Conservation (phyloP, 257 asterid genomes). For the Henckelia pumila region DNA sequence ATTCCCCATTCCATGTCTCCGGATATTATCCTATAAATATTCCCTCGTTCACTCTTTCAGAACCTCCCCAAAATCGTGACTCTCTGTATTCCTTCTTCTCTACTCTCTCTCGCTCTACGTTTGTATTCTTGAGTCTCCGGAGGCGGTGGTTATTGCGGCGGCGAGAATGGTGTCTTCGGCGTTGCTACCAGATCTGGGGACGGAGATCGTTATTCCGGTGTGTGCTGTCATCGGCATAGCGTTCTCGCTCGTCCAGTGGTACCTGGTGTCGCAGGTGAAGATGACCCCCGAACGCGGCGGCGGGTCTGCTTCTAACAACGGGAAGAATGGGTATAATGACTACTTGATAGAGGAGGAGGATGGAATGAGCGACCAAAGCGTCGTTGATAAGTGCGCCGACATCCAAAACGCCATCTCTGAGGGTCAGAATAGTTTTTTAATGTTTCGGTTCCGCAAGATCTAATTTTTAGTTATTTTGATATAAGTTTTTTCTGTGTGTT, state of each 20-base stretch:
- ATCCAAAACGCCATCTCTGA: conserved; percentile 84
- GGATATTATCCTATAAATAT: neutral
- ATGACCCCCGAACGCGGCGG: conserved; percentile 35
- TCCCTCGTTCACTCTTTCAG: neutral
- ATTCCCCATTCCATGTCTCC: neutral
- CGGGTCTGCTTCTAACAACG: conserved; percentile 32
- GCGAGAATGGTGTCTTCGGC: conserved; percentile 25
- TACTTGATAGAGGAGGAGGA: conserved; percentile 89
- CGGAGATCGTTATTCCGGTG: conserved; percentile 56
- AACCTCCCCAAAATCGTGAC: neutral
- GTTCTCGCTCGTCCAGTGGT: conserved; percentile 61
- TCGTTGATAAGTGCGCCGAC: conserved; percentile 79
- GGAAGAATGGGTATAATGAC: conserved; percentile 62
- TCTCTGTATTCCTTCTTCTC: neutral
- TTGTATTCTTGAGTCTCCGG: conserved; percentile 15
- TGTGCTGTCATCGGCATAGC: conserved; percentile 62
- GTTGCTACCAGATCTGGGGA: conserved; percentile 54
- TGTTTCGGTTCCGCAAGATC: conserved; percentile 30
- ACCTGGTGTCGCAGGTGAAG: conserved; percentile 38
- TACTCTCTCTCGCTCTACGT: too few relatives aligned
- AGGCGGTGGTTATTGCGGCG: conserved; percentile 14
- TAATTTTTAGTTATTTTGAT: conserved; percentile 17
- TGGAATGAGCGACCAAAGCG: conserved; percentile 62
- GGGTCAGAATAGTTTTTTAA: conserved; percentile 48
- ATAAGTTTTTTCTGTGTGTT: conserved; percentile 17